Evolutionary conservation across 306 rosid genomes (phyloP).

Genomic region (Ziziphus jujuba): DNA sequence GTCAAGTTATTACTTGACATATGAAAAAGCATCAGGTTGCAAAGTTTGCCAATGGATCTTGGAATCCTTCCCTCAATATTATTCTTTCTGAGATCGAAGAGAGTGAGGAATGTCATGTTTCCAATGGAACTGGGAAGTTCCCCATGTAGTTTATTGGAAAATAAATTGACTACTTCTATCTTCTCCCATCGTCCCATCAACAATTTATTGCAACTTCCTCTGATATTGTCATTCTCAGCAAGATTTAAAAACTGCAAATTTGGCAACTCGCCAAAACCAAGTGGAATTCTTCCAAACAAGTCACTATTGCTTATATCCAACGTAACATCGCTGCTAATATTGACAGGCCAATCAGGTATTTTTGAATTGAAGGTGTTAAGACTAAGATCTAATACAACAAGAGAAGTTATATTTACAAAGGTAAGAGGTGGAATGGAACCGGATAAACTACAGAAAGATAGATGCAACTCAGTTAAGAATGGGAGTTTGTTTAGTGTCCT

Average conservation of each 20-base stretch:
- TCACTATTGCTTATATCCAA: not conserved
- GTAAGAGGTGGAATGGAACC: conserved; percentile 24
- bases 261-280: conserved; percentile 27
- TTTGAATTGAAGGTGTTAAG: not conserved
- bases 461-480: conserved; percentile 36
- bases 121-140: too few species aligned
- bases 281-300: conserved; percentile 44
- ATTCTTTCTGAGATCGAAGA: too few species aligned
- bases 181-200: conserved; percentile 35
- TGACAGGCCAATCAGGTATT: conserved; percentile 40
- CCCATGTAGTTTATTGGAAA: conserved; percentile 27
- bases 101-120: too few species aligned
- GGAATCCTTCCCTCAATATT: not conserved
- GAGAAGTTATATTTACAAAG: too few species aligned
- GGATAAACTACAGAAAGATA: conserved; percentile 13
- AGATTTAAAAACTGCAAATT: conserved; percentile 22
- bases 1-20: conserved; percentile 23
- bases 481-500: conserved; percentile 24
- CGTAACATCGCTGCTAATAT: conserved; percentile 24
- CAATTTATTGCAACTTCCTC: conserved; percentile 35
- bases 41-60: conserved; percentile 33
- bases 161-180: conserved; percentile 19
- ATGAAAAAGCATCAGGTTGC: not conserved
- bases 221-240: conserved; percentile 5
- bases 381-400: too few species aligned